These are phyloP conservation scores for Xylariaceae sp. DNA, from an alignment of 2,329 filamentous ascomycete species.

Conservation along the genomic window DNA sequence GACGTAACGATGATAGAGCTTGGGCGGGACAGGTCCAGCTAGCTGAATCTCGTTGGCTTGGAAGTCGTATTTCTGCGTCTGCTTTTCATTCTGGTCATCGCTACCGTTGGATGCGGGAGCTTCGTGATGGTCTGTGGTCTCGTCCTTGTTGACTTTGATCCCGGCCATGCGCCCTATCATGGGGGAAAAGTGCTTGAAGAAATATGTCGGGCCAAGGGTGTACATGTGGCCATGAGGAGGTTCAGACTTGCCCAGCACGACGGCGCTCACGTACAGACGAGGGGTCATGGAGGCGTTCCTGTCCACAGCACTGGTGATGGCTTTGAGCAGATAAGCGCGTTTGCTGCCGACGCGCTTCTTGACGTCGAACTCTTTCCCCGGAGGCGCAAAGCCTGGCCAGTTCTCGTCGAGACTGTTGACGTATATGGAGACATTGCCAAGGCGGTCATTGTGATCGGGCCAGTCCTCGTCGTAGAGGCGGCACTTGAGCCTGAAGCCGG, in stretches of 20 bases:
- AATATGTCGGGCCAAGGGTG: constrained; percentile 70
- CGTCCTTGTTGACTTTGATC: constrained; percentile 61
- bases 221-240: constrained; percentile 67
- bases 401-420: constrained; percentile 56
- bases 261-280: constrained; percentile 66
- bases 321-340: constrained; percentile 73
- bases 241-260: constrained; percentile 73
- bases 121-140: constrained; percentile 43
- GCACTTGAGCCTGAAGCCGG: constrained; percentile 80
- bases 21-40: constrained; percentile 71
- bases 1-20: constrained; percentile 87
- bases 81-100: constrained; percentile 38
- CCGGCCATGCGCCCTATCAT: constrained; percentile 80
- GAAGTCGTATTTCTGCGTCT: constrained; percentile 79
- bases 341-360: constrained; percentile 86
- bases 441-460: constrained; percentile 77
- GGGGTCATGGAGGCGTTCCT: constrained; percentile 65
- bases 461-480: constrained; percentile 88
- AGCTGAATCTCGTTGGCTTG: constrained; percentile 91
- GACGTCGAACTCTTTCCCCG: constrained; percentile 59
- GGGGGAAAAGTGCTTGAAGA: constrained; percentile 82
- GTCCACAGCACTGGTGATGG: constrained; percentile 59
- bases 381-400: constrained; percentile 65
- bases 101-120: constrained; percentile 21
- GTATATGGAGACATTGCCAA: constrained; percentile 78